Conservation (phyloP, 2,329 filamentous ascomycete genomes). For the Hortaea werneckii region DNA sequence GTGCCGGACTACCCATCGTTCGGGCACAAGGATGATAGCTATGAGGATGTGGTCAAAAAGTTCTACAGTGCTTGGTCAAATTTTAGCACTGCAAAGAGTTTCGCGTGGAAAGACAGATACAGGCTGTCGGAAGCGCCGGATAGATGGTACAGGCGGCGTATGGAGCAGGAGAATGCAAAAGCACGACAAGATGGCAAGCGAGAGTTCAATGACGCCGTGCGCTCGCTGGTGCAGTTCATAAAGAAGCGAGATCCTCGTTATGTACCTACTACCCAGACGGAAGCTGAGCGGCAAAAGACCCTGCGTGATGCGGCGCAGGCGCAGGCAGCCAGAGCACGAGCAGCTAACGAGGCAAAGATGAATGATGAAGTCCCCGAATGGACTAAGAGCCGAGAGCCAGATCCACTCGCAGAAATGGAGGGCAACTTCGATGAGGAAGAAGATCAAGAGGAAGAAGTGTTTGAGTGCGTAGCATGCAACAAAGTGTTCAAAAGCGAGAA, state of each 20-base stretch:
- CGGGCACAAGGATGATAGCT: constrained; percentile 63
- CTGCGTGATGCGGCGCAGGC: constrained; percentile 69
- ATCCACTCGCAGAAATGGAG: constrained; percentile 43
- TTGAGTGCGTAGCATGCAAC: constrained; percentile 53
- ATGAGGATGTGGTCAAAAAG: constrained; percentile 63
- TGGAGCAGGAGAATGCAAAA: constrained; percentile 93
- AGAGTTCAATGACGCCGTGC: constrained; percentile 87
- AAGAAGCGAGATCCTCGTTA: constrained; percentile 86
- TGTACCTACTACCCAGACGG: constrained; percentile 62
- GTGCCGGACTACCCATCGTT: constrained; percentile 68
- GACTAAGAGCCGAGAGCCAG: constrained; percentile 52
- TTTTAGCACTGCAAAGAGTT: constrained; percentile 77
- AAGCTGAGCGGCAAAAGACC: constrained; percentile 68
- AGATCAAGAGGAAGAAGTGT: constrained; percentile 40
- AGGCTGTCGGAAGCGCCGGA: constrained; percentile 78
- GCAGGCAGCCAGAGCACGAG: constrained; percentile 73
- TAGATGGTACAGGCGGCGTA: constrained; percentile 65
- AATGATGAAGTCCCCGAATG: constrained; percentile 61
- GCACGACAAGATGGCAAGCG: constrained; percentile 69
- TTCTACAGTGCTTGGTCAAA: constrained; percentile 76
- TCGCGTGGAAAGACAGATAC: constrained; percentile 82
- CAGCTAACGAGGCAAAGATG: constrained; percentile 67
- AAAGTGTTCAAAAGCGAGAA: constrained; percentile 80
- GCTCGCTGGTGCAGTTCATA: constrained; percentile 76
- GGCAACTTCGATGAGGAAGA: constrained; percentile 40